A percentile compares a stretch with the other conserved stretches of the same genome.
phyloP scores from a whole-genome alignment of 768 basidiomycete species.

The Xerocomellus dryophilus region DNA sequence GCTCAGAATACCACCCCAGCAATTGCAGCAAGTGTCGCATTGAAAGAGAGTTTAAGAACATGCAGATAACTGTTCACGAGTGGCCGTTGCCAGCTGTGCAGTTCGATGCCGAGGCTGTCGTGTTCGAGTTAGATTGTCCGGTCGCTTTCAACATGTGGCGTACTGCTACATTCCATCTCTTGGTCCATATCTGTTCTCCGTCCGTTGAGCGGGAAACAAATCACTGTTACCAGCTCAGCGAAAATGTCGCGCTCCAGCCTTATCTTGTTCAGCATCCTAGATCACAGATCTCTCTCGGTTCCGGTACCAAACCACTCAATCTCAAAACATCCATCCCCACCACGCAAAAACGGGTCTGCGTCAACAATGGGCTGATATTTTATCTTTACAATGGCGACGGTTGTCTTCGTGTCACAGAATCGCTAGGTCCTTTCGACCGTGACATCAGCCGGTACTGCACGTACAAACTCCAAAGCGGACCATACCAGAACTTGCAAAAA shows the following conservation, averaged over 20 bases:
- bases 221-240: conserved; percentile 13
- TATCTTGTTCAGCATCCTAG: conserved; percentile 16
- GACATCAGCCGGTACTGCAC: conserved; percentile 30
- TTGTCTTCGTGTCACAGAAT: conserved; percentile 11
- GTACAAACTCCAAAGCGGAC: conserved; percentile 29
- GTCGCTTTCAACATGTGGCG: conserved; percentile 43
- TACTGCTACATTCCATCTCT: conserved; percentile 35
- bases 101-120: conserved; percentile 24
- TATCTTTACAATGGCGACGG: conserved; percentile 24
- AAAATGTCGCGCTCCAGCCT: conserved; percentile 7
- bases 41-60: conserved; percentile 9
- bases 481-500: conserved; percentile 37
- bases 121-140: conserved; percentile 45
- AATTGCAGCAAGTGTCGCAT: conserved; percentile 32
- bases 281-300: conserved; percentile 21
- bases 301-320: conserved; percentile 17
- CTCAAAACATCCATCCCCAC: conserved; percentile 10
- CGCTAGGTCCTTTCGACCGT: conserved; percentile 5
- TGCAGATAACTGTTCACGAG: conserved; percentile 40
- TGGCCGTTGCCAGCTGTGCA: conserved; percentile 43
- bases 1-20: background rate
- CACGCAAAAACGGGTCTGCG: conserved; percentile 17
- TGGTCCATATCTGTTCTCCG: conserved; percentile 35
- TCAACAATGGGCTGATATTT: conserved; percentile 35
- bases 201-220: background rate